phyloP scores from a whole-genome alignment of 2,329 filamentous ascomycete genomes.

The Lecanoromycetidae sp. region DNA sequence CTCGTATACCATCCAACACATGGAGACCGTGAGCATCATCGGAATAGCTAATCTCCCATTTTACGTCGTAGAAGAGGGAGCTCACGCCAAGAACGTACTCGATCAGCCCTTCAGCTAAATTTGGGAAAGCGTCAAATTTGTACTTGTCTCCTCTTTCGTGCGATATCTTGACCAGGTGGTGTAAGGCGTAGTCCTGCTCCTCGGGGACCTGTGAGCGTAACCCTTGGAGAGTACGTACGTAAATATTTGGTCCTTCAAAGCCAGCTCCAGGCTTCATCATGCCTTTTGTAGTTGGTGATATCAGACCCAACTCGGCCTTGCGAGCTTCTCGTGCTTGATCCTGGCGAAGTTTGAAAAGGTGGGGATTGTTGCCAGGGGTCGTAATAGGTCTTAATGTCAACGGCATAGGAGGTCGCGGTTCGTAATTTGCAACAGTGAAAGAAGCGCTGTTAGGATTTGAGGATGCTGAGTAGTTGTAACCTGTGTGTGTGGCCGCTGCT shows the following conservation, averaged over 20 bases:
- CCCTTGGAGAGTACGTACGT: constrained; percentile 73
- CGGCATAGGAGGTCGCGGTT: constrained; percentile 29
- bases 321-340: constrained; percentile 22
- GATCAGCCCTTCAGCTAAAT: constrained; percentile 75
- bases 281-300: constrained; percentile 11
- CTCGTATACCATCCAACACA: constrained; percentile 51
- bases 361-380: constrained; percentile 33
- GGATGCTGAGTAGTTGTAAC: constrained; percentile 23
- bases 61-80: constrained; percentile 65
- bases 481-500: constrained; percentile 20
- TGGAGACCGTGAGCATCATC: constrained; percentile 44
- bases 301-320: constrained; percentile 19
- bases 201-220: constrained; percentile 65
- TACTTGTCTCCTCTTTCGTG: constrained; percentile 92
- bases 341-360: constrained; percentile 24
- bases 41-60: constrained; percentile 68
- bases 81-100: constrained; percentile 73
- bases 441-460: constrained; percentile 25
- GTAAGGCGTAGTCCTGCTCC: constrained; percentile 85
- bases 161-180: constrained; percentile 90
- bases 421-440: constrained; percentile 27
- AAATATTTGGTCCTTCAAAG: constrained; percentile 76
- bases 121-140: constrained; percentile 81
- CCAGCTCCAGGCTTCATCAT: constrained; percentile 30
- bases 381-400: constrained; percentile 31